Base-by-base conservation (phyloP, 2,329 filamentous ascomycete species). In the Aspergillus chevalieri region DNA sequence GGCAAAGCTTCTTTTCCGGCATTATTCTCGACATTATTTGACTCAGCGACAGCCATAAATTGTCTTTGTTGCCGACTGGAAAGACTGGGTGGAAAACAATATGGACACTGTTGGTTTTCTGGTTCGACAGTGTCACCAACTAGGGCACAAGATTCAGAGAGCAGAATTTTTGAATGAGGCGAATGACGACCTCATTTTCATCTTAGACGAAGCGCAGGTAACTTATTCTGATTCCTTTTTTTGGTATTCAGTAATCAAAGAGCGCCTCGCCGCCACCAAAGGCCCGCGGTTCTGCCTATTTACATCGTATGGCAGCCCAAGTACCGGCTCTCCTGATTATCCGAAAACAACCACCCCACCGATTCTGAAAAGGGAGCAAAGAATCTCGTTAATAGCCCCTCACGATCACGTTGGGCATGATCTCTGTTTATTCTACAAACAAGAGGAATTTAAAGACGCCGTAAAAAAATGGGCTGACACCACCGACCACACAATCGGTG, bases 191-290 rank as follows among this genome's bases (percentile, higher is more conserved):
- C 33, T 50, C 28, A 43, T 44, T 14, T 51, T 47, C 24, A 48
- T 53, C 12, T 34, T 53, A n/a, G 51, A 52, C 24, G 51, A 52
- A 36, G 51, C 44, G 17, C 51, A 52, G 39, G 41, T 30, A n/a
- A 34, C 51, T 34, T 51, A 46, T 44, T 0, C 36, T 15, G 49
- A 51, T 44, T 46, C 26, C 26, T 21, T 15, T 9, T 24, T 51
- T 21, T 53, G 49, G 52, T 46, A 44, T 17, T 36, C 39, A 33
- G 24, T 48, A 22, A 53, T 53, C 39, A 51, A 51, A 39, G 19
- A 24, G 19, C 46, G 38, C 17, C 33, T 26, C 42, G 39, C 41
- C 21, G 41, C 21, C 24, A 17, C 19, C 21, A 21, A 42, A 24
- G 51, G 48, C n/a, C 48, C 46, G 19, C 39, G 43, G 19, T 34